Base-by-base conservation (phyloP, 306 rosid species). In the Castanopsis chinensis region DNA sequence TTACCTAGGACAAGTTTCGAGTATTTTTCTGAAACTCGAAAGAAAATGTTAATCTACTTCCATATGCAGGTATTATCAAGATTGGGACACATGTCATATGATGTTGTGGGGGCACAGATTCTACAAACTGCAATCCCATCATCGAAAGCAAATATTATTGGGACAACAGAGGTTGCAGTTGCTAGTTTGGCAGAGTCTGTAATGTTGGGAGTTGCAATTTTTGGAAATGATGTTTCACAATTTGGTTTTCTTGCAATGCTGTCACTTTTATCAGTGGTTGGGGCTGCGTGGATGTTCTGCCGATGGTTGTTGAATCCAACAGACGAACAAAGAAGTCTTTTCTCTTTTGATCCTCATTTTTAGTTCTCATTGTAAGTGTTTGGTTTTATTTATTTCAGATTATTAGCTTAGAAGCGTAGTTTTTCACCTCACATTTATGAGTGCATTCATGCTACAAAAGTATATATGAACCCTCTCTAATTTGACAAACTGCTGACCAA, bases 41-140 rank as follows among this genome's bases (percentile, higher is more conserved):
- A 37, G 27, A 52, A 78, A 57, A 49, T 67, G 83, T 63, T 72
- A 32, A 33, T 71, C 73, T 77, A 32, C 59, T 82, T 76, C 21
- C 72, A 59, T 73, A 63, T 83, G 82, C 89, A 96, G 97, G 91
- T 96, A 79, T 71, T 93, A 67, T 96, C 99, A 2, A 90, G 97
- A 84, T 72, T 93, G 61, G 98, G 99, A 76, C 95, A 96, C 92
- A 91, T 91, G 97, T 96, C 99, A 49, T 93, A 96, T 8, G 95
- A 91, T 79, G 97, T 96, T 53, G 98, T 91, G 64, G 98, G 92
- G 81, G 96, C 90, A 4, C 99, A 96, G 85, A 96, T 96, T 87
- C 86, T 93, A 72, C 99, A 96, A 79, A 96, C 94, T 20, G 97
- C 97, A 57, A 91, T 93, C 83, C 99, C 98, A 28, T 83, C 96